Conservation (phyloP, 805 yeast genomes). For the Debaryomyces tyrocola region DNA sequence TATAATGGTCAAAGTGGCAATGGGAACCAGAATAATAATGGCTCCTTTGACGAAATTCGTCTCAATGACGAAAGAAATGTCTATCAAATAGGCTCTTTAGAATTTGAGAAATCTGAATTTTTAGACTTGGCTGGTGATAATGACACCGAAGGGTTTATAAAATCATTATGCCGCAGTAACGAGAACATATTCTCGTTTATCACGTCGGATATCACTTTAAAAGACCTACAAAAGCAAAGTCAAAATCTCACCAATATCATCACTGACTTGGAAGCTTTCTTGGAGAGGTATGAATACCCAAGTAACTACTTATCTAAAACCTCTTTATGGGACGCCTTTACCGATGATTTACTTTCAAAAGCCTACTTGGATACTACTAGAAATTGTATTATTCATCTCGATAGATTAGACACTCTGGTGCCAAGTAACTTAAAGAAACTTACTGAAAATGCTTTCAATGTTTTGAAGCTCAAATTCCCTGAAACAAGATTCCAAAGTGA, state of each 20-base stretch:
- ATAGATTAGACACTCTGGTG: constrained; percentile 18
- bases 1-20: neutral
- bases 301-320: constrained; percentile 22
- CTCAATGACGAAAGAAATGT: constrained; percentile 29
- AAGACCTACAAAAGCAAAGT: constrained; percentile 43
- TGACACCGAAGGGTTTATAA: constrained; percentile 61
- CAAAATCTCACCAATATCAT: constrained; percentile 32
- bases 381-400: constrained; percentile 31
- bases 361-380: constrained; percentile 32
- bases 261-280: constrained; percentile 24
- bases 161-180: constrained; percentile 32
- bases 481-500: constrained; percentile 7
- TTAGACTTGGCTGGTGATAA: constrained; percentile 33
- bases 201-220: constrained; percentile 40
- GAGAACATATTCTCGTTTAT: constrained; percentile 41
- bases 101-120: constrained; percentile 54
- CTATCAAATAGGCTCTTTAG: constrained; percentile 47
- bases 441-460: constrained; percentile 31
- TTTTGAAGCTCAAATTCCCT: constrained; percentile 32
- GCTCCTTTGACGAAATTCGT: constrained; percentile 6
- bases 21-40: constrained; percentile 1
- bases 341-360: constrained; percentile 27
- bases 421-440: constrained; percentile 27
- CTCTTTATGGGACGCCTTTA: constrained; percentile 36
- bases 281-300: constrained; percentile 36